Evolutionary conservation across 2,329 filamentous ascomycete species (phyloP), one percentile per base, ranked within the genome.

Genomic region (Neoarthrinium moseri): DNA sequence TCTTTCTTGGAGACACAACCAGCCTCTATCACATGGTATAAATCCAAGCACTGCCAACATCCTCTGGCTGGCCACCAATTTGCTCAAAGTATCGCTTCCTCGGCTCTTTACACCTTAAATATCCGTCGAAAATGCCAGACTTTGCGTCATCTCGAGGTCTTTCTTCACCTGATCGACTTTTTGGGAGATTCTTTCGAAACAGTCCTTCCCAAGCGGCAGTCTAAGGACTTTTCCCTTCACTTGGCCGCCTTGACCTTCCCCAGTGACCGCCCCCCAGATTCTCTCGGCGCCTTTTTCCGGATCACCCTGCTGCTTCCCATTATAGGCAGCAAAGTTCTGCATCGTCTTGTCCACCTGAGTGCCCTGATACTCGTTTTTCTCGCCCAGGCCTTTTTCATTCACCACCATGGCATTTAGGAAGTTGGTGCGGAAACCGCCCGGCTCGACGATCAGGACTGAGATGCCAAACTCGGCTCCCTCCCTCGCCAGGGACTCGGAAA

Each of bases 391-490:
- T 42, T 13, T 53, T 49, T 23, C 27, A 23, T 24, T 17, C 20
- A 46, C 6, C 12, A 38, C 13, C 26, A 53, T 43, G 5, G 57
- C 56, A 5, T 46, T 54, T 2, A 69, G 53, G 52, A 73, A 72
- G 15, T 68, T 66, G 2, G 71, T 73, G 2, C 68, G 60, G 54
- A 71, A 72, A 1, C 58, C 63, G 1, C 71, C 70, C 0, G 69
- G 70, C 51, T 72, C 67, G 2, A 73, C 66, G 22, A 73, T 57
- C 6, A 73, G 51, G 2, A 71, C 63, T 2, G 55, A 40, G 23
- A 73, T 60, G 8, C 58, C 58, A 44, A 72, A 65, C 0, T 57
- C 50, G 5, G 56, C 55, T 1, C 72, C 54, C 45, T 73, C 70
- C 2, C 46, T 45, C 1, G 64, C 57, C 1, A 73, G 51, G 0